phyloP scores from a whole-genome alignment of 805 yeast genomes.

The Blastobotrys chiropterorum region DNA sequence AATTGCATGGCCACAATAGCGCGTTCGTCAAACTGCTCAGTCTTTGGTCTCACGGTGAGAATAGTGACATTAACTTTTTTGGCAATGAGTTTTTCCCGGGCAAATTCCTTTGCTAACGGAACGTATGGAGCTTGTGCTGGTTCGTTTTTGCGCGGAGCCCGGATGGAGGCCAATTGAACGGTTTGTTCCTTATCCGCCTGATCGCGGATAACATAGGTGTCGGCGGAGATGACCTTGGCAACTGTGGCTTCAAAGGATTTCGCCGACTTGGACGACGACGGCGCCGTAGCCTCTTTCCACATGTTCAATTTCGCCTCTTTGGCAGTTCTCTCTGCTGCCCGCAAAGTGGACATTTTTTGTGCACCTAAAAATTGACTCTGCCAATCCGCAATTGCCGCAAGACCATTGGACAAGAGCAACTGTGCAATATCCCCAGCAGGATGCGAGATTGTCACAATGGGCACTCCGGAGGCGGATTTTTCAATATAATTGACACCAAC shows the following conservation, averaged over 20 bases:
- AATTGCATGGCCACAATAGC: slow-evolving; percentile 55
- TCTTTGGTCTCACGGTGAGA: slow-evolving; percentile 58
- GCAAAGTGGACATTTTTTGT: slow-evolving; percentile 49
- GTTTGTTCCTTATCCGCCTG: slow-evolving; percentile 45
- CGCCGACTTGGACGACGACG: slow-evolving; percentile 30
- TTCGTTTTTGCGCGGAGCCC: slow-evolving; percentile 68
- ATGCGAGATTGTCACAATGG: slow-evolving; percentile 47
- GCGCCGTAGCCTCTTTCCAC: slow-evolving; percentile 40
- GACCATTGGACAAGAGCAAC: slow-evolving; percentile 59
- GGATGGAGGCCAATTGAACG: slow-evolving; percentile 68
- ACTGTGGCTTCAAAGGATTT: slow-evolving; percentile 55
- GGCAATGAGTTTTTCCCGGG: slow-evolving; percentile 63
- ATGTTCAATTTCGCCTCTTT: slow-evolving; percentile 48
- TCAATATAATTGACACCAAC: slow-evolving; percentile 56
- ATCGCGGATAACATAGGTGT: slow-evolving; percentile 53
- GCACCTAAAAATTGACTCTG: slow-evolving; percentile 67
- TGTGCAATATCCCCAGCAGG: slow-evolving; percentile 76
- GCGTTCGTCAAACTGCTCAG: slow-evolving; percentile 57
- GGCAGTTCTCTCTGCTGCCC: slow-evolving; percentile 62
- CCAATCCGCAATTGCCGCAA: slow-evolving; percentile 75
- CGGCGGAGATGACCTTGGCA: slow-evolving; percentile 58
- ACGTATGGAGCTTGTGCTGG: slow-evolving; percentile 49
- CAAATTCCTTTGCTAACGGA: slow-evolving; percentile 66
- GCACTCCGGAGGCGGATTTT: slow-evolving; percentile 42
- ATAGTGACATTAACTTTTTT: slow-evolving; percentile 55